Percentiles rank a stretch among this genome's conserved stretches.
Evolutionary conservation across 2,329 filamentous ascomycete genomes (phyloP).

Genomic region (Hypoxylon sp.): DNA sequence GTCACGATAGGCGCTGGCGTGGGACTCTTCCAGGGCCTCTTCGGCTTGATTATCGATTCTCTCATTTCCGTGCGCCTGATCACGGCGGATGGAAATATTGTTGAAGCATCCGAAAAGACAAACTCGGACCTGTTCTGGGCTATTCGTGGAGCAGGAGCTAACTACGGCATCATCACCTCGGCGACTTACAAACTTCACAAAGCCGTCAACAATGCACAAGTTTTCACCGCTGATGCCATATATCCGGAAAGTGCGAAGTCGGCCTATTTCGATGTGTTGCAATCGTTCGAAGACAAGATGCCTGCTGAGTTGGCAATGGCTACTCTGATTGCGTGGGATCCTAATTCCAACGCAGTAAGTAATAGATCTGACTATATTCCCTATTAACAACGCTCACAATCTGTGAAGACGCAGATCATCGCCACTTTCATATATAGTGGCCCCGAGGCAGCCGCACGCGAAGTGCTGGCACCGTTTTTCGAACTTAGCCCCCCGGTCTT

Average conservation of each 20-base stretch:
- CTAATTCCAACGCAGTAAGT: slow-evolving; percentile 18
- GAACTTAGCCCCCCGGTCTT: slow-evolving; percentile 19
- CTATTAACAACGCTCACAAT: slow-evolving; percentile 6
- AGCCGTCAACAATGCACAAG: slow-evolving; percentile 29
- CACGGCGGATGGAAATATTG: slow-evolving; percentile 37
- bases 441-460: slow-evolving; percentile 25
- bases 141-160: slow-evolving; percentile 46
- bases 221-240: slow-evolving; percentile 30
- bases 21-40: slow-evolving; percentile 31
- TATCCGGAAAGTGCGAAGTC: slow-evolving; percentile 17
- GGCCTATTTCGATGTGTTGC: slow-evolving; percentile 22
- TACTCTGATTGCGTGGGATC: slow-evolving; percentile 29
- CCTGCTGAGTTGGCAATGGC: slow-evolving; percentile 23
- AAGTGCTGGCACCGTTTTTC: slow-evolving; percentile 37
- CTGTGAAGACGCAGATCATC: slow-evolving; percentile 36
- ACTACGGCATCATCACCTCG: slow-evolving; percentile 45
- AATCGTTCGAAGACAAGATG: slow-evolving; percentile 23
- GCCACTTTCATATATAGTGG: slow-evolving; percentile 40
- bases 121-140: slow-evolving; percentile 48
- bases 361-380: not conserved
- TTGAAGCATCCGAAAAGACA: slow-evolving; percentile 23
- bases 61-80: slow-evolving; percentile 41
- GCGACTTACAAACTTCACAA: slow-evolving; percentile 41
- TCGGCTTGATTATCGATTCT: slow-evolving; percentile 43
- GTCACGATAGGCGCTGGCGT: slow-evolving; percentile 42